Percentiles rank a stretch among this genome's conserved stretches.
phyloP scores from a whole-genome alignment of 2,329 filamentous ascomycete species.

The Alternaria sp. region DNA sequence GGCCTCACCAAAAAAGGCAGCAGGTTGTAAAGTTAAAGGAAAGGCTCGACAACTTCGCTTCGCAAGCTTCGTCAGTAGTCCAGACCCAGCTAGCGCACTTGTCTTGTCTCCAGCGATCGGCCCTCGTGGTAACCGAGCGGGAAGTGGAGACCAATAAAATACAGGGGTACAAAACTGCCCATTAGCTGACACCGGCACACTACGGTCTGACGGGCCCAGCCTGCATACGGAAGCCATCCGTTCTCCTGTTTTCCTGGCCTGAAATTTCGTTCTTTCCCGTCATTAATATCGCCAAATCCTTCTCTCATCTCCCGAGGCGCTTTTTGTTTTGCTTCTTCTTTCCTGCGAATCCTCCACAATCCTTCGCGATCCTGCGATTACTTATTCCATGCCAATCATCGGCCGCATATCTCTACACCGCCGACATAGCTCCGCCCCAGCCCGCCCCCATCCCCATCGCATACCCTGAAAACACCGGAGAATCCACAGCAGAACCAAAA shows the following conservation, averaged over 20 bases:
- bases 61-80: background rate
- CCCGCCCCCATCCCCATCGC: no score
- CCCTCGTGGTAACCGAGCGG: background rate
- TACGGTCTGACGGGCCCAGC: background rate
- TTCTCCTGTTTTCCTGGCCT: background rate
- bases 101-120: background rate
- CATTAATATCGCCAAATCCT: no score
- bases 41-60: background rate
- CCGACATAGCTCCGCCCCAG: background rate
- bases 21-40: background rate
- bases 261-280: background rate
- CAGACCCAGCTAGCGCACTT: background rate
- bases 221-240: background rate
- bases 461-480: background rate
- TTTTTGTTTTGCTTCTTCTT: no score
- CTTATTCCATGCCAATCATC: background rate
- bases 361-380: background rate
- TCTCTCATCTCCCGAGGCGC: no score
- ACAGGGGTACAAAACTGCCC: background rate
- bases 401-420: background rate
- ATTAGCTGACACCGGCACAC: conserved; percentile 1
- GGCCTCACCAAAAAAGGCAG: background rate
- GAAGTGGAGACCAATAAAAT: background rate
- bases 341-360: background rate
- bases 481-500: background rate